Evolutionary conservation across 495 filamentous ascomycete genomes (phyloP), one percentile per base, ranked within the genome.

Genomic region (Podospora pseudocomata): DNA sequence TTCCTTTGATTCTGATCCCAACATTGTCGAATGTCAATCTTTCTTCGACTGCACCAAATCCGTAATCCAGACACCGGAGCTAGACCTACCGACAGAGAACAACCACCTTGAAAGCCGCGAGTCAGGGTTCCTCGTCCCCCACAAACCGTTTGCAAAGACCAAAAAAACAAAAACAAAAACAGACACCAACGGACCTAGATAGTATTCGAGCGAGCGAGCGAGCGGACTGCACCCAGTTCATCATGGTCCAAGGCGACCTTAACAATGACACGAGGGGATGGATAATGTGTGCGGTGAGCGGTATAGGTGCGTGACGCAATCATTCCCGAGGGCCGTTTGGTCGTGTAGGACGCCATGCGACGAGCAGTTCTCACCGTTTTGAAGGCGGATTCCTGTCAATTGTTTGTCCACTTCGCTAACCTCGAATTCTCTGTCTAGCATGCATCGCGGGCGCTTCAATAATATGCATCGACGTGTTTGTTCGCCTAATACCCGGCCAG

Each of bases 211-310:
- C 23, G 23, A 23, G 23, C 39, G 39, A 58, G 55, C 23, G 55
- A 58, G n/a, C 55, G 55, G 7, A 58, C 23, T 4, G 3, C 55
- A 26, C 23, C 13, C 53, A 20, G 27, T n/a, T n/a, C 61, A 57
- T 65, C 69, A 83, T 83, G 80, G 76, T 72, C 64, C 67, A 65
- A 60, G 66, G 65, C 28, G 78, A 73, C 49, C 80, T 89, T 81
- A 85, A 87, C 75, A 96, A 96, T 78, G 94, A 99, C 80, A 88
- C 89, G 27, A 86, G 92, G 71, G 95, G 96, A 67, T 99, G 95
- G 95, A 89, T 97, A 60, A 90, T 99, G 90, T 90, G 89, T 72
- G 85, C 83, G 59, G 86, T 93, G 72, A 97, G 93, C 74, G 95
- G 93, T 58, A 82, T 92, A 39, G 94, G 84, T 86, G 66, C 16